phyloP scores from a whole-genome alignment of 2,329 filamentous ascomycete species.

The Microthyrium microscopicum region DNA sequence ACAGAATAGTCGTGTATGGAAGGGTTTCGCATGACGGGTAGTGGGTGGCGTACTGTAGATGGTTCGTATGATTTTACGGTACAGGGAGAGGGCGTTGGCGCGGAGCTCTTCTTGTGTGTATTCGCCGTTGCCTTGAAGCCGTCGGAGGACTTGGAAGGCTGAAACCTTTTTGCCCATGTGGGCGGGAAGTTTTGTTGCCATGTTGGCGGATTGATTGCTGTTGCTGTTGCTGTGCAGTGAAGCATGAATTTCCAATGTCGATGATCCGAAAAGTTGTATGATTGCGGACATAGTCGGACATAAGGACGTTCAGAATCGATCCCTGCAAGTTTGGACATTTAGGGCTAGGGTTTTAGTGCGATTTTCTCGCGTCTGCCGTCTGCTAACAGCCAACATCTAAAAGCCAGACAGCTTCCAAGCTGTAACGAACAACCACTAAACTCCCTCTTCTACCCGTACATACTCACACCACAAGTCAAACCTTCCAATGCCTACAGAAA shows the following conservation, averaged over 20 bases:
- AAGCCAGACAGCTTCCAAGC: too few species aligned
- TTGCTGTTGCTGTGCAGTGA: neutral
- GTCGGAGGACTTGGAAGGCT: neutral
- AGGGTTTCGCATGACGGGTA: neutral
- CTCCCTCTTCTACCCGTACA: too few species aligned
- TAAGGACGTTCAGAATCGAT: too few species aligned
- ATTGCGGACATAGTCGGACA: too few species aligned
- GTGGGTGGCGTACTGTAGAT: conserved; percentile 20
- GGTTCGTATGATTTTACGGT: conserved; percentile 30
- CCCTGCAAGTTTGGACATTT: too few species aligned
- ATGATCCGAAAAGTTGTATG: neutral
- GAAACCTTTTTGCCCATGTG: neutral
- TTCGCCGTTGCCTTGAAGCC: neutral
- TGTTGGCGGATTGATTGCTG: neutral
- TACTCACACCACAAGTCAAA: too few species aligned
- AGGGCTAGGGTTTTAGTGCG: too few species aligned
- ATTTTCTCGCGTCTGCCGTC: too few species aligned
- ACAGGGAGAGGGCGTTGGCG: conserved; percentile 26
- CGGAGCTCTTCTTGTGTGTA: conserved; percentile 1
- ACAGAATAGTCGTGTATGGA: neutral
- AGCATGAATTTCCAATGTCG: neutral
- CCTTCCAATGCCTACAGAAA: too few species aligned
- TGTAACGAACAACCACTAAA: too few species aligned
- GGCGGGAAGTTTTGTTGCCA: neutral
- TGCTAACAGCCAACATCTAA: too few species aligned